These are phyloP conservation scores for Blastobotrys persicus DNA, from an alignment of 1,139 yeast species.

Conservation along the genomic window DNA sequence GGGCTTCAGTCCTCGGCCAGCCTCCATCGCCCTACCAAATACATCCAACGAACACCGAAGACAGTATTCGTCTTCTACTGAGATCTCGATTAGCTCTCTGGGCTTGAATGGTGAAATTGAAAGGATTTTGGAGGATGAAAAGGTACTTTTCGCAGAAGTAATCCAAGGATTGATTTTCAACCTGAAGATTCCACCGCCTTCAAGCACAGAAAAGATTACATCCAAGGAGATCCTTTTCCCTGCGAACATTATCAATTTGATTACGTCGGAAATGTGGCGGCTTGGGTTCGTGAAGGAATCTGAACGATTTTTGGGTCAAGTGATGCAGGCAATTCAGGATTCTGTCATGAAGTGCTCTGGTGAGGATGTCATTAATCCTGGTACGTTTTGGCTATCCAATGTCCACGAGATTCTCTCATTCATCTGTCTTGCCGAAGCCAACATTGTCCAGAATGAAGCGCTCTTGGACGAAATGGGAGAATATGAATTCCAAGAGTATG, in stretches of 20 bases:
- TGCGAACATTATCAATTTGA: slow-evolving; percentile 88
- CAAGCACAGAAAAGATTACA: slow-evolving; percentile 75
- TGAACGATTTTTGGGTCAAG: slow-evolving; percentile 88
- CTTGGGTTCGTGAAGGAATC: slow-evolving; percentile 89
- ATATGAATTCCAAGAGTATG: slow-evolving; percentile 85
- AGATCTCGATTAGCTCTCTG: slow-evolving; percentile 29
- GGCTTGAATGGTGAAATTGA: slow-evolving; percentile 42
- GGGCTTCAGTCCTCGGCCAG: slow-evolving; percentile 37
- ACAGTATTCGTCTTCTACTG: slow-evolving; percentile 29
- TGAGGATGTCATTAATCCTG: slow-evolving; percentile 84
- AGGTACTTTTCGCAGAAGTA: slow-evolving; percentile 76
- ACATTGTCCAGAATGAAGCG: slow-evolving; percentile 79
- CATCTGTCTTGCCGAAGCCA: slow-evolving; percentile 88
- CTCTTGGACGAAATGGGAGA: slow-evolving; percentile 83
- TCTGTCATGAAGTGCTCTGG: slow-evolving; percentile 51
- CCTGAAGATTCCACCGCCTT: slow-evolving; percentile 82
- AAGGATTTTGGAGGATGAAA: slow-evolving; percentile 66
- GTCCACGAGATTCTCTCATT: slow-evolving; percentile 94
- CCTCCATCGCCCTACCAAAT: slow-evolving; percentile 34
- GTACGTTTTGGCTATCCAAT: slow-evolving; percentile 97
- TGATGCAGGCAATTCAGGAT: slow-evolving; percentile 81
- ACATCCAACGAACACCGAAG: slow-evolving; percentile 26
- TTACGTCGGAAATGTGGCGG: slow-evolving; percentile 98
- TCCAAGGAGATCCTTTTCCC: slow-evolving; percentile 95
- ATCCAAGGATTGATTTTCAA: slow-evolving; percentile 85